Evolutionary conservation across 2,329 filamentous ascomycete species (phyloP), one percentile per base, ranked within the genome.

Genomic region (Hypoxylon sp.): DNA sequence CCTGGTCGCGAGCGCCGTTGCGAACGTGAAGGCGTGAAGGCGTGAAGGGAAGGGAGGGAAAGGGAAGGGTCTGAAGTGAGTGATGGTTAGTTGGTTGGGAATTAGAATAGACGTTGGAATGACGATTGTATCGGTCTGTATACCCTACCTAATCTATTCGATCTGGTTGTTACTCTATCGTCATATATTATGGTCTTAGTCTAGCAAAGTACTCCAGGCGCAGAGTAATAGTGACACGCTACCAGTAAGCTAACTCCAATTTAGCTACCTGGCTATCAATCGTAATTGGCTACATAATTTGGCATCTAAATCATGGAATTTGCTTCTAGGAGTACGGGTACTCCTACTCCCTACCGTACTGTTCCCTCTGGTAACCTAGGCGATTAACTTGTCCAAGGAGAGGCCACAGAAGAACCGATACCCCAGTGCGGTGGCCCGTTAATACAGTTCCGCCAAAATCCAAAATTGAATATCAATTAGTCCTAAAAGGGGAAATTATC

Each of bases 11-110:
- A 72, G 69, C 47, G 74, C 67, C 1, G 39, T 74, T 22, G 62
- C 46, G 15, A 72, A 72, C 13, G 72, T 76, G 10, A 71, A 69
- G 61, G 62, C 62, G 39, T 75, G 53, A 71, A 15, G 32, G n/a
- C n/a, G n/a, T n/a, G n/a, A n/a, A n/a, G n/a, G n/a, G n/a, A n/a
- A n/a, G n/a, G n/a, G n/a, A n/a, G n/a, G n/a, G n/a, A n/a, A n/a
- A n/a, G n/a, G n/a, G 8, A 17, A 13, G 37, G 37, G 39, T 6
- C 15, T 32, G 10, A 28, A 19, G 30, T 34, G 28, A 15, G n/a
- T n/a, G n/a, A n/a, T n/a, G n/a, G n/a, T n/a, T n/a, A n/a, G n/a
- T n/a, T 19, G n/a, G 20, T 17, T 34, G 28, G 28, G 3, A 43
- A 32, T 13, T 26, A 26, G 37, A 47, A 4, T n/a, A 39, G 2